Evolutionary conservation across 2,329 filamentous ascomycete species (phyloP), one percentile per base, ranked within the genome.

Genomic region (Huntiella moniliformis): DNA sequence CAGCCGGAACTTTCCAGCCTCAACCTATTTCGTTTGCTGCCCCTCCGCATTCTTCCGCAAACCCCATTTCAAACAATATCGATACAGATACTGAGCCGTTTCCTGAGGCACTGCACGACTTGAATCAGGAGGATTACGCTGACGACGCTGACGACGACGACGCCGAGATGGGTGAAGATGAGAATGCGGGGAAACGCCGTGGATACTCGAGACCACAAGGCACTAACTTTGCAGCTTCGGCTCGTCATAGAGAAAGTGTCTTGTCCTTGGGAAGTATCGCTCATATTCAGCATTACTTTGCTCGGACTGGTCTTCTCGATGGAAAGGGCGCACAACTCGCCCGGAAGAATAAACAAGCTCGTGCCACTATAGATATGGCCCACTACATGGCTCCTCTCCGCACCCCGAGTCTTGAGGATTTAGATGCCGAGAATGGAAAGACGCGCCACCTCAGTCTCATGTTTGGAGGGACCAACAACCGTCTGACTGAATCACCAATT

Each of bases 201-300:
- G 87, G 87, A 38, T 95, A 88, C 63, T 82, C 92, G 64, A 74
- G 87, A 42, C 86, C 87, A 1, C 81, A 86, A 58, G 83, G 79
- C 45, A 92, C 83, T 44, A 74, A 86, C 56, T 98, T 96, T 60
- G 84, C 91, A 18, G 81, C 82, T 50, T 95, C 87, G 47, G 91
- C 91, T 40, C 78, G 77, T 57, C 85, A 85, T 43, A 73, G 91
- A 52, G 88, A 98, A 60, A 95, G 87, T 58, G 91, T 98, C 53
- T 80, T 96, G 74, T 94, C 85, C 57, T 65, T 98, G 51, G 91
- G 91, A 46, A 95, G 87, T 61, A 98, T 98, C 55, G 85, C 87
- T 47, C 91, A 98, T 64, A 67, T 98, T 57, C 91, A 98, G 62
- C 94, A 96, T 64, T 98, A 96, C 63, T 98, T 98, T 65, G 88